Percentiles rank a stretch among this genome's conserved stretches.
Conservation (phyloP, 2,329 filamentous ascomycete genomes). For the Raffaelea deltoideospora region DNA sequence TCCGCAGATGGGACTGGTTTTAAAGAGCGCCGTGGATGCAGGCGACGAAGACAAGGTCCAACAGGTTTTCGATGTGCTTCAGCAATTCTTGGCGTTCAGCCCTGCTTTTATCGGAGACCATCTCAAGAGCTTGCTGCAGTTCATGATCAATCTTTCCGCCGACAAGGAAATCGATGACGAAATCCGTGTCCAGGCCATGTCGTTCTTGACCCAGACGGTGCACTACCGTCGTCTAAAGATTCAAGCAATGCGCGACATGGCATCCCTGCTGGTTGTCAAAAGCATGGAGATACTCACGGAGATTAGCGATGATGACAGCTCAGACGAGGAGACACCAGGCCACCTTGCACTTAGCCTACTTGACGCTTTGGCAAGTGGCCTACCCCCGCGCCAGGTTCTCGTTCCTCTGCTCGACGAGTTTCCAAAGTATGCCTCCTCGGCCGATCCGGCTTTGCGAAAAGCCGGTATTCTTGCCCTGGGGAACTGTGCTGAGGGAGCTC, state of each 20-base stretch:
- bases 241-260: constrained; percentile 71
- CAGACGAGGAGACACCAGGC: constrained; percentile 75
- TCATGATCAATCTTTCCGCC: constrained; percentile 79
- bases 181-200: constrained; percentile 74
- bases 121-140: constrained; percentile 77
- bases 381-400: constrained; percentile 87
- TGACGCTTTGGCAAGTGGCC: constrained; percentile 72
- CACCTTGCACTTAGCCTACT: constrained; percentile 75
- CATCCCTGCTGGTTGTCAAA: constrained; percentile 74
- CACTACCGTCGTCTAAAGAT: constrained; percentile 92
- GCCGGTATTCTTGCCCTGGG: constrained; percentile 85
- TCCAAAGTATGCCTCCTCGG: constrained; percentile 61
- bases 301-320: constrained; percentile 63
- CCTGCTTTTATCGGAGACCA: constrained; percentile 69
- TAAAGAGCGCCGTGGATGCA: constrained; percentile 68
- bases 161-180: constrained; percentile 72
- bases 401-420: constrained; percentile 82
- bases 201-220: constrained; percentile 85
- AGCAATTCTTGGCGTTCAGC: constrained; percentile 84
- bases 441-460: constrained; percentile 66
- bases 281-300: constrained; percentile 82
- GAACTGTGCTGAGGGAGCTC: constrained; percentile 89
- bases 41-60: constrained; percentile 78
- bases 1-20: constrained; percentile 75
- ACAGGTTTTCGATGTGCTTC: constrained; percentile 91